Conservation (phyloP, 1,284 basidiomycete genomes). For the Termitomyces sp. region DNA sequence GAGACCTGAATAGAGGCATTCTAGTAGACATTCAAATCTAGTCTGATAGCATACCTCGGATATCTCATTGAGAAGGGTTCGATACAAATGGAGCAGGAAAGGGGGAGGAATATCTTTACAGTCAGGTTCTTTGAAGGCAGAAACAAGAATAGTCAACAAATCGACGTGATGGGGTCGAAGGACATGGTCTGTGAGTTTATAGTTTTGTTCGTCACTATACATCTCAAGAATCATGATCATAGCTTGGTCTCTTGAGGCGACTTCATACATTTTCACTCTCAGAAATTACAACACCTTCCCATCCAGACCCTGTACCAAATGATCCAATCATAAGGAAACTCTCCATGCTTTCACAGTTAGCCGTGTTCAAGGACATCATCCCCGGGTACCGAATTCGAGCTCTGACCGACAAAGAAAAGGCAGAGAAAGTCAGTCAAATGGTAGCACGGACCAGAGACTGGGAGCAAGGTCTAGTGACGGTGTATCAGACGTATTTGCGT, state of each 20-base stretch:
- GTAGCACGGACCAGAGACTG: conserved; percentile 89
- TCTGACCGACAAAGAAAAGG: conserved; percentile 85
- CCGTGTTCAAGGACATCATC: conserved; percentile 94
- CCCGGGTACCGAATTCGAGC: conserved; percentile 88
- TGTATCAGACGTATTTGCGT: conserved; percentile 88
- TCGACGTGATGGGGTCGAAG: conserved; percentile 71
- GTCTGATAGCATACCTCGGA: conserved; percentile 37
- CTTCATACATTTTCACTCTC: conserved; percentile 80
- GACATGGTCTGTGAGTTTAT: conserved; percentile 51
- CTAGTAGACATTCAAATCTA: neutral
- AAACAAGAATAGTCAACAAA: conserved; percentile 55
- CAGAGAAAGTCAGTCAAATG: conserved; percentile 93
- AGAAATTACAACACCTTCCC: conserved; percentile 63
- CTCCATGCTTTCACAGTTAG: conserved; percentile 86
- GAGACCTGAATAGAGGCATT: conserved; percentile 27
- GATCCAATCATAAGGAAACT: conserved; percentile 83
- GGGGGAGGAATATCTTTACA: conserved; percentile 45
- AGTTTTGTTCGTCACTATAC: neutral
- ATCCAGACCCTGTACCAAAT: conserved; percentile 67
- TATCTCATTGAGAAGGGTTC: conserved; percentile 58
- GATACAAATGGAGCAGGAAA: conserved; percentile 60
- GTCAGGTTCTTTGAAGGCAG: conserved; percentile 54
- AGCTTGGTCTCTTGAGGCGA: conserved; percentile 84
- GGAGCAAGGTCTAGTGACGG: conserved; percentile 90
- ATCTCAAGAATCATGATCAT: neutral